Base-by-base conservation (phyloP, 148 eudicot genomes). In the Persicaria maculosa region DNA sequence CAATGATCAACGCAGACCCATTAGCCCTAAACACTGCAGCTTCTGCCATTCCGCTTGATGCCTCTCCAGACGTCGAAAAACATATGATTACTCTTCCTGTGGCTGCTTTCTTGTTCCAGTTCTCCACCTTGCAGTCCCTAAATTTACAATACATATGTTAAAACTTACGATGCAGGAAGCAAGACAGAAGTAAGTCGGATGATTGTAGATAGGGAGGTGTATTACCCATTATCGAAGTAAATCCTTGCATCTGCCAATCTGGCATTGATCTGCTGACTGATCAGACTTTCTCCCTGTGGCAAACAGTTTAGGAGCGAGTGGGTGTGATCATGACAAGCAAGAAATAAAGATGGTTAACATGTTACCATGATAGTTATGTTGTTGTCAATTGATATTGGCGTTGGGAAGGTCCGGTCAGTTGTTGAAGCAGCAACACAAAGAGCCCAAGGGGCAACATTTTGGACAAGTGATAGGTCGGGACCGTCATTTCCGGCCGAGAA, bases 401-500 rank as follows among this genome's bases (percentile, higher is more conserved):
- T 62, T 62, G 68, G 68, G 31, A 69, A 69, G 72, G 50, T 69
- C 20, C 72, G 50, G 50, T 69, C 72, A n/a, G 52, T 69, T 44
- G 72, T 69, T 15, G 72, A 44, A 69, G 72, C 72, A 14, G 72
- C 72, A 69, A 69, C 72, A 47, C 50, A 44, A 8, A 69, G 68
- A 44, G 52, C 52, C 72, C 72, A 69, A 69, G 72, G 72, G 50
- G 50, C 50, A 69, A 69, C 72, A 69, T 69, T 69, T 44, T 44
- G 48, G 50, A 69, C 72, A 44, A 47, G 48, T 69, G 72, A 44
- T 16, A 44, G 50, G 52, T 69, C 72, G 2, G 72, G 72, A n/a
- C 72, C 72, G 1, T 69, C 72, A 69, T 69, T 69, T 19, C 72
- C 72, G 9, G 72, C 72, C 16, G 72, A 69, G 72, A 44, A 69